Conservation (phyloP, 2,329 filamentous ascomycete species). For the Hymenoscyphus scutula region DNA sequence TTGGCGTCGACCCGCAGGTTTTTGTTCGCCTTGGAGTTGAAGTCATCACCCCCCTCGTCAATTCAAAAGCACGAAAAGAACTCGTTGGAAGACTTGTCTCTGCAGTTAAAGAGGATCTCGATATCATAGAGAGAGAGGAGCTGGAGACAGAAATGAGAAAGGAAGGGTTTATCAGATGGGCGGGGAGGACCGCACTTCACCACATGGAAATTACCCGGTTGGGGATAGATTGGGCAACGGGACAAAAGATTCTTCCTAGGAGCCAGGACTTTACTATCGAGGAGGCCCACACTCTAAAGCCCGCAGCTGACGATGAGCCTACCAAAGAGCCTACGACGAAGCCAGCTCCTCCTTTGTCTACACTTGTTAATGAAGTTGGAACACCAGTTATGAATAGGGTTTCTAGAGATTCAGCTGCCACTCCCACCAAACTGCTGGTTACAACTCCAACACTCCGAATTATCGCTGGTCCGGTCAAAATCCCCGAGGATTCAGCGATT, state of each 20-base stretch:
- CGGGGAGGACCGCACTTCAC: conserved; percentile 28
- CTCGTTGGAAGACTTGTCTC: conserved; percentile 29
- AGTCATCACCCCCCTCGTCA: conserved; percentile 21
- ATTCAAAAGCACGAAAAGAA: conserved; percentile 29
- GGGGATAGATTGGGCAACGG: conserved; percentile 33
- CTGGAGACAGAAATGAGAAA: conserved; percentile 29
- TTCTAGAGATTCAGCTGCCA: not conserved
- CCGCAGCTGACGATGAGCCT: not conserved
- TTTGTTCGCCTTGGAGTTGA: conserved; percentile 33
- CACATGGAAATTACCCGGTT: conserved; percentile 25
- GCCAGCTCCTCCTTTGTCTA: not conserved
- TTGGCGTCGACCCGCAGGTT: conserved; percentile 29
- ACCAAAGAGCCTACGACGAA: not conserved
- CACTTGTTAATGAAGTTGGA: not conserved
- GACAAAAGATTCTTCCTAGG: conserved; percentile 26
- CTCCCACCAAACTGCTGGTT: conserved; percentile 5
- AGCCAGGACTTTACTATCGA: not conserved
- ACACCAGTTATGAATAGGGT: not conserved
- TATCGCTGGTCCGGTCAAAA: not conserved
- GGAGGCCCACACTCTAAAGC: not conserved
- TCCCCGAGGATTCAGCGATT: not conserved
- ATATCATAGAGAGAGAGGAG: conserved; percentile 29
- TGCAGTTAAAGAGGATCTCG: conserved; percentile 32
- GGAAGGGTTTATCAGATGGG: conserved; percentile 36
- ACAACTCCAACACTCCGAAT: conserved; percentile 10